phyloP scores from a whole-genome alignment of 305 asterid species.

The Withania somnifera region DNA sequence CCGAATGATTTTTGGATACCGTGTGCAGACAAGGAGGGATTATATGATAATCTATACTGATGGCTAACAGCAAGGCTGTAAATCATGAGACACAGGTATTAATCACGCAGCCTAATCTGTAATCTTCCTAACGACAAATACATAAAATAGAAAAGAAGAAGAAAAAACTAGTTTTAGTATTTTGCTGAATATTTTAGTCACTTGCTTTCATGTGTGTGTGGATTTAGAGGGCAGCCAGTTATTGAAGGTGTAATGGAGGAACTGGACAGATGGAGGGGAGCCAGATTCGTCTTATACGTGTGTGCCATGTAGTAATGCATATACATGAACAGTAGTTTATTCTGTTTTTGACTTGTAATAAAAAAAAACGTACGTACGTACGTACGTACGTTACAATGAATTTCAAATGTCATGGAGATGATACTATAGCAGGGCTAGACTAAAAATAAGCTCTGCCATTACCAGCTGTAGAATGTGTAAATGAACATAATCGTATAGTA shows the following conservation, averaged over 20 bases:
- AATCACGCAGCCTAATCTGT: background rate
- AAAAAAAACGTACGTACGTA: no score
- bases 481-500: background rate
- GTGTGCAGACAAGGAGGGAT: background rate
- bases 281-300: no score
- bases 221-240: no score
- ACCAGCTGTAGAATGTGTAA: background rate
- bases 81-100: background rate
- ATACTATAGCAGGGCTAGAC: background rate
- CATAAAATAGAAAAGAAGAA: background rate
- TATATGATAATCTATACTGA: background rate
- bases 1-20: background rate
- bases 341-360: background rate
- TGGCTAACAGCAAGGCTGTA: background rate
- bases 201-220: no score
- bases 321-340: background rate
- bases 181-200: background rate
- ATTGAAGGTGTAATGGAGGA: no score
- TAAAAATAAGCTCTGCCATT: background rate
- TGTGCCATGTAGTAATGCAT: no score
- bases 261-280: no score
- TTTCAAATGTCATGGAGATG: background rate
- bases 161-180: background rate
- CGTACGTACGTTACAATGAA: background rate
- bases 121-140: background rate